phyloP scores from a whole-genome alignment of 1,284 basidiomycete species.

The Cutaneotrichosporon sp. region DNA sequence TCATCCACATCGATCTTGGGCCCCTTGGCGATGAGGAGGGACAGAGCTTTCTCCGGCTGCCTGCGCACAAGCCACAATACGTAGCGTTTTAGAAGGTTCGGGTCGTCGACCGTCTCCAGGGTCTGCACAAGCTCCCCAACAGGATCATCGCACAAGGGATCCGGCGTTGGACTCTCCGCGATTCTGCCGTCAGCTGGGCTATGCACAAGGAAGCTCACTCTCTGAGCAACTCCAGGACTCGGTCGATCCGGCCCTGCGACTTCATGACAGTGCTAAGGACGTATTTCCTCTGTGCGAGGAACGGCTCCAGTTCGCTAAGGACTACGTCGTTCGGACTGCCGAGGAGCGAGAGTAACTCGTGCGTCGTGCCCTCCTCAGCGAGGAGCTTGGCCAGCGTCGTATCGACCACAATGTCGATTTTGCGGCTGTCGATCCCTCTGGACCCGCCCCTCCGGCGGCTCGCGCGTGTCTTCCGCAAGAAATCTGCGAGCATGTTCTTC shows the following conservation, averaged over 20 bases:
- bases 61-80: constrained; percentile 71
- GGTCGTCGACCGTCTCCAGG: constrained; percentile 60
- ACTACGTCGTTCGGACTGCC: constrained; percentile 59
- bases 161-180: constrained; percentile 63
- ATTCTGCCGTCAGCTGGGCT: constrained; percentile 53
- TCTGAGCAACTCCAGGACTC: constrained; percentile 64
- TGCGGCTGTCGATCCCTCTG: constrained; percentile 36
- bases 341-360: constrained; percentile 62
- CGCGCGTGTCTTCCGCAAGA: constrained; percentile 47
- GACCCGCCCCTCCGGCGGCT: constrained; percentile 39
- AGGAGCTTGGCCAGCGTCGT: constrained; percentile 73
- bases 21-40: constrained; percentile 51
- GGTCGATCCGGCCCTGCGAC: constrained; percentile 56
- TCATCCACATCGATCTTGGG: constrained; percentile 55
- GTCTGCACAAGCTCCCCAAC: constrained; percentile 62
- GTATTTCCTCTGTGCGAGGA: constrained; percentile 59
- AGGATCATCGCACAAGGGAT: constrained; percentile 64
- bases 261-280: constrained; percentile 63
- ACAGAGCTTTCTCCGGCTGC: constrained; percentile 51
- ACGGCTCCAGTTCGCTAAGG: constrained; percentile 61
- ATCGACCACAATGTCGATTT: constrained; percentile 60
- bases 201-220: constrained; percentile 54
- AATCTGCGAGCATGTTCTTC: constrained; percentile 44
- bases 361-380: constrained; percentile 58
- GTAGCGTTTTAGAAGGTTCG: constrained; percentile 63